Conservation (phyloP, 2,329 filamentous ascomycete species). For the Aspergillus udagawae region DNA sequence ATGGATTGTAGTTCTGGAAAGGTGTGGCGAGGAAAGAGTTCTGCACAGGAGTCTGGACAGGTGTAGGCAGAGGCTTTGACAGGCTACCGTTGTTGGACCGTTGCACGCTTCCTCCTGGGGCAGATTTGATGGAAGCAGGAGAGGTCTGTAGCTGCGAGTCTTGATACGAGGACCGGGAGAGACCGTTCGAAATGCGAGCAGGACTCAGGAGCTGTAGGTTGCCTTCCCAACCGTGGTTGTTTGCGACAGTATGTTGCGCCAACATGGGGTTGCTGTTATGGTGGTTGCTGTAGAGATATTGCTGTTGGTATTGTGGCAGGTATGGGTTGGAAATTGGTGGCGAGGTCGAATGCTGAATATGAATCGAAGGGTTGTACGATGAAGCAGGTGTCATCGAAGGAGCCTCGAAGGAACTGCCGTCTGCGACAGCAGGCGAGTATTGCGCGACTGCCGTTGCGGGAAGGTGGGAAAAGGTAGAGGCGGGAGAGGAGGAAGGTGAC, state of each 20-base stretch:
- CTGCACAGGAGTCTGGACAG: constrained; percentile 53
- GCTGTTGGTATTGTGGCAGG: constrained; percentile 27
- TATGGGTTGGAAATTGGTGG: constrained; percentile 28
- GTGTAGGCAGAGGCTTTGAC: constrained; percentile 53
- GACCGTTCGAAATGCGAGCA: constrained; percentile 28
- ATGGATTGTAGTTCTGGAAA: constrained; percentile 45
- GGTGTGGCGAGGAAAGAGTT: constrained; percentile 46
- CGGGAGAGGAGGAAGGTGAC: constrained; percentile 31
- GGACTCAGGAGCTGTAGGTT: constrained; percentile 35
- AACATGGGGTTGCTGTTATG: constrained; percentile 35
- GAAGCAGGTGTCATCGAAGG: constrained; percentile 39
- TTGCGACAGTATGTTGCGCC: constrained; percentile 33
- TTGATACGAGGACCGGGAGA: constrained; percentile 16
- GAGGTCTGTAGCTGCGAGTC: constrained; percentile 38
- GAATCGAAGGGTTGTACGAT: constrained; percentile 36
- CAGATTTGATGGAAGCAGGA: constrained; percentile 42
- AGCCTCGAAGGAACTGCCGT: constrained; percentile 30
- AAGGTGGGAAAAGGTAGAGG: constrained; percentile 29
- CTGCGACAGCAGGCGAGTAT: constrained; percentile 21
- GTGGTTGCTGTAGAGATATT: constrained; percentile 20
- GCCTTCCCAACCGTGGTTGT: constrained; percentile 34
- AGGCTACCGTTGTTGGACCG: constrained; percentile 37
- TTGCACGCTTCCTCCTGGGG: constrained; percentile 38
- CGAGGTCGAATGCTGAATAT: constrained; percentile 29
- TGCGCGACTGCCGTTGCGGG: constrained; percentile 24